phyloP scores from a whole-genome alignment of 2,329 filamentous ascomycete genomes.

The Fusarium mangiferae region DNA sequence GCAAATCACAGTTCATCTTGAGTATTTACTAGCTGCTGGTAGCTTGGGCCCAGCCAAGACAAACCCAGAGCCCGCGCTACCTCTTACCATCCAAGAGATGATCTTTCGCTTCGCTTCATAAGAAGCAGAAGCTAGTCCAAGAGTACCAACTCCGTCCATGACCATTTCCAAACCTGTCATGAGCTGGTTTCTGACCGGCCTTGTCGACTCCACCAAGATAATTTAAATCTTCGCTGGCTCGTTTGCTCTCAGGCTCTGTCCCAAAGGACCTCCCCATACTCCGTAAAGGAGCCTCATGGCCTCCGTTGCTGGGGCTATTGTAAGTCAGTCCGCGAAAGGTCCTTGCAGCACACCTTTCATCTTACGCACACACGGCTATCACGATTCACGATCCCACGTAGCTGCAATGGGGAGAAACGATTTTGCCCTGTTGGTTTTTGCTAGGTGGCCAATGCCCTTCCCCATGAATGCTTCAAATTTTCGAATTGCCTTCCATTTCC shows the following conservation, averaged over 20 bases:
- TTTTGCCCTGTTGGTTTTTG: conserved; percentile 7
- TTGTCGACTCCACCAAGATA: conserved; percentile 27
- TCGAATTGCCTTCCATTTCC: conserved; percentile 33
- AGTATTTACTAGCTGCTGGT: conserved; percentile 29
- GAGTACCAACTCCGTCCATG: conserved; percentile 7
- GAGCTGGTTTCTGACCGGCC: conserved; percentile 34
- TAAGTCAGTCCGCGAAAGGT: background rate
- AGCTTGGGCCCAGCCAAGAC: conserved; percentile 35
- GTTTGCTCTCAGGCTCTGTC: background rate
- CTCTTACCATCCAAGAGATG: conserved; percentile 25
- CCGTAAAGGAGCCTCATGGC: conserved; percentile 2
- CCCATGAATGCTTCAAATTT: conserved; percentile 12
- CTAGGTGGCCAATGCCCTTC: conserved; percentile 18
- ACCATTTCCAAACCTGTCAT: conserved; percentile 15
- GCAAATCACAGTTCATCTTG: conserved; percentile 30
- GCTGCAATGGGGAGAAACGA: conserved; percentile 29
- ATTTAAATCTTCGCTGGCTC: conserved; percentile 22
- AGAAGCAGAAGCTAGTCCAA: conserved; percentile 17
- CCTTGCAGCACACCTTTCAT: conserved; percentile 6
- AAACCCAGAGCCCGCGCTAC: conserved; percentile 20
- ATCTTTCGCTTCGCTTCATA: conserved; percentile 21
- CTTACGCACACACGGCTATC: background rate
- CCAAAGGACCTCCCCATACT: background rate
- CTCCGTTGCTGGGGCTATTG: background rate
- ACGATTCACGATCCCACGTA: conserved; percentile 4